Conservation (phyloP, 2,329 filamentous ascomycete genomes). For the Endothia cerciana region DNA sequence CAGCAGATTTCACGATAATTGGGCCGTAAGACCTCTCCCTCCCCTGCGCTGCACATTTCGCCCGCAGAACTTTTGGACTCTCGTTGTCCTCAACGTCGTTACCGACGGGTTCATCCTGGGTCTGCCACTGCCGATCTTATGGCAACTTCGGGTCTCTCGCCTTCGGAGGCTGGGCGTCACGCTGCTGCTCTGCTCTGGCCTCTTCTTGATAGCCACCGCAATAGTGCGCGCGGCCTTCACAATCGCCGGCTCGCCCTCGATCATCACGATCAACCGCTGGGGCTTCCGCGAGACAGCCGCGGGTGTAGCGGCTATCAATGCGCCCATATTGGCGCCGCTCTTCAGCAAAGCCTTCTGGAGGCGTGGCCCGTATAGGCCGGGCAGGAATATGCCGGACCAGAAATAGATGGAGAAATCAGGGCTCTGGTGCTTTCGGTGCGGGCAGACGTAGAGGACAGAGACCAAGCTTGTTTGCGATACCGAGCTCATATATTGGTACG, state of each 20-base stretch:
- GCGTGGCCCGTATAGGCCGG: conserved; percentile 25
- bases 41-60: conserved; percentile 21
- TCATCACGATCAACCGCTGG: conserved; percentile 36
- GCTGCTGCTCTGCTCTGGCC: conserved; percentile 34
- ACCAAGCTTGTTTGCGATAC: conserved; percentile 2
- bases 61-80: conserved; percentile 24
- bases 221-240: conserved; percentile 34
- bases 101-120: conserved; percentile 35
- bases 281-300: conserved; percentile 34
- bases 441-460: neutral
- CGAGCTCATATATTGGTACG: neutral
- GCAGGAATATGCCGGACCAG: neutral
- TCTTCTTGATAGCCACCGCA: conserved; percentile 36
- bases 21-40: conserved; percentile 34
- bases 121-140: conserved; percentile 35
- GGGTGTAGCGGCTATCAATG: conserved; percentile 31
- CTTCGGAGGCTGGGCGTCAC: conserved; percentile 27
- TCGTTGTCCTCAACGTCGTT: conserved; percentile 32
- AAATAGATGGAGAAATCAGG: neutral
- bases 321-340: conserved; percentile 29
- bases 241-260: conserved; percentile 31
- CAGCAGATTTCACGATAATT: conserved; percentile 30
- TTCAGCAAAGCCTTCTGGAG: conserved; percentile 30
- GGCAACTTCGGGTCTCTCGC: conserved; percentile 32
- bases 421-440: neutral